Evolutionary conservation across 2,329 filamentous ascomycete species (phyloP), one percentile per base, ranked within the genome.

Genomic region (Penicillium sp.): DNA sequence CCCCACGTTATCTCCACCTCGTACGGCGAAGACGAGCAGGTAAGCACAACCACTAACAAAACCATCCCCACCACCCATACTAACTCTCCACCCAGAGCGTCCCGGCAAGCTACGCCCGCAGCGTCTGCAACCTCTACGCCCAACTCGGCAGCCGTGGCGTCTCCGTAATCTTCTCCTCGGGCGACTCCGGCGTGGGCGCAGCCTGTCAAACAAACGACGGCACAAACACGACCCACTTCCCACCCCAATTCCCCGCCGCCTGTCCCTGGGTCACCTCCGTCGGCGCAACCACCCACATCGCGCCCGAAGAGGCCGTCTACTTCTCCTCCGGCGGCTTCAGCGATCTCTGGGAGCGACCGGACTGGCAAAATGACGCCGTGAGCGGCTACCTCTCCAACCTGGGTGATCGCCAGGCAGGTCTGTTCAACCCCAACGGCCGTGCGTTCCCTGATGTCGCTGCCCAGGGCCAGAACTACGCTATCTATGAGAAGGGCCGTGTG

Each of bases 81-180:
- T 62, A 50, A 47, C 19, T 46, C 49, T 19, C 22, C 10, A 11
- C 31, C 11, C 49, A 73, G 70, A 73, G 69, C 50, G 66, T 78
- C 16, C 75, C 76, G 3, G 66, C 68, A 35, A 65, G 54, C 31
- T 78, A 78, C 60, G 75, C 77, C 52, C 66, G 64, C 44, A 63
- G 65, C 22, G 75, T 80, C 46, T 81, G 78, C 64, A 75, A 74
- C 60, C 69, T 80, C 41, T 80, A 73, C 67, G 74, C 80, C 54
- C 82, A 83, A 63, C 78, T 83, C 24, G 81, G 80, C 18, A 75
- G 80, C 58, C 80, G 81, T 50, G 81, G 81, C 24, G 78, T 81
- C 2, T 79, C 77, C 4, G 70, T 82, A 19, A 68, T 83, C 61
- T 78, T 82, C 60, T 79, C 80, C 3, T 81, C 79, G 1, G 81